Conservation (phyloP, 371 early-diverging fungal species). For the Apophysomyces variabilis region DNA sequence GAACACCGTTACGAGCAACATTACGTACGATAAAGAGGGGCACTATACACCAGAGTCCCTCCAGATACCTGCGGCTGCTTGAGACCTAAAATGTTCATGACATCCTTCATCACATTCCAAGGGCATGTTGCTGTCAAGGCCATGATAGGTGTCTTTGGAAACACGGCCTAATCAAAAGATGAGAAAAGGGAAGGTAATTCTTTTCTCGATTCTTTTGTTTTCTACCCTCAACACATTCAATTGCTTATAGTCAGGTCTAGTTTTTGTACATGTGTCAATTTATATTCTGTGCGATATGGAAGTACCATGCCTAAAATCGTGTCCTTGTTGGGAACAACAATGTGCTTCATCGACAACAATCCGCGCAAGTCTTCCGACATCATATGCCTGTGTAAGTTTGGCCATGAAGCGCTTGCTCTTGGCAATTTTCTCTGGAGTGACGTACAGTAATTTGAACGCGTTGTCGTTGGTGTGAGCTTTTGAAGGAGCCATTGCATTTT, state of each 20-base stretch:
- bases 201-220: constrained; percentile 26
- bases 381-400: constrained; percentile 68
- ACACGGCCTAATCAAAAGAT: constrained; percentile 41
- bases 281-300: not conserved
- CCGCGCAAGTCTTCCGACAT: constrained; percentile 57
- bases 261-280: not conserved
- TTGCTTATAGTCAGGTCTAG: constrained; percentile 49
- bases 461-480: constrained; percentile 12
- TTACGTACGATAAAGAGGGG: constrained; percentile 55
- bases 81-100: constrained; percentile 65
- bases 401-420: constrained; percentile 74
- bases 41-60: constrained; percentile 58
- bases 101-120: constrained; percentile 66
- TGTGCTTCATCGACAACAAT: constrained; percentile 92
- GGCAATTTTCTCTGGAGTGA: constrained; percentile 91
- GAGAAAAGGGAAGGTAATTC: not conserved
- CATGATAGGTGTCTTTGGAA: constrained; percentile 79
- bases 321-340: constrained; percentile 85
- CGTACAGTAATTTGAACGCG: constrained; percentile 70
- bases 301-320: constrained; percentile 77
- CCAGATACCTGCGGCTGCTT: constrained; percentile 37
- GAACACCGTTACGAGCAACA: not conserved
- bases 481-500: constrained; percentile 44
- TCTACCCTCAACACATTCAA: constrained; percentile 48
- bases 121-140: constrained; percentile 93